Evolutionary conservation across 2,329 filamentous ascomycete genomes (phyloP).

Genomic region (Trichoderma oligosporum): DNA sequence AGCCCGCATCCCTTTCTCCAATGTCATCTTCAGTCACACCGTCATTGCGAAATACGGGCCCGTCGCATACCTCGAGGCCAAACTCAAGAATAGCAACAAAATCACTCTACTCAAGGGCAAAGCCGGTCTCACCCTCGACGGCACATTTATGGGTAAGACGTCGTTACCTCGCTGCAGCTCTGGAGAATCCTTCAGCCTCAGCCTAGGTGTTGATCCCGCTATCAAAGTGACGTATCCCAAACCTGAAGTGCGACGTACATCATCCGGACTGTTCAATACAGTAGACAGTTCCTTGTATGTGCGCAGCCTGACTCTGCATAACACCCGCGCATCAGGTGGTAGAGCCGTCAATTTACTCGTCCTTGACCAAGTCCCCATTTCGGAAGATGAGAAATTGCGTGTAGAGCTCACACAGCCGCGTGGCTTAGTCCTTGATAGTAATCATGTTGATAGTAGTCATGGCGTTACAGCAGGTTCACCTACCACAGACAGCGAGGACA

Average conservation of each 20-base stretch:
- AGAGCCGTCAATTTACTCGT: constrained; percentile 47
- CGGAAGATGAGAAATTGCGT: constrained; percentile 54
- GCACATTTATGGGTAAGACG: constrained; percentile 57
- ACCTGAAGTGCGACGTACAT: constrained; percentile 50
- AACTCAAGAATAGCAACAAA: constrained; percentile 52
- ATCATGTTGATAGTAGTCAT: constrained; percentile 36
- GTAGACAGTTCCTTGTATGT: constrained; percentile 50
- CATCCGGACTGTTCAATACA: constrained; percentile 51
- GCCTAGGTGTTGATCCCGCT: constrained; percentile 57
- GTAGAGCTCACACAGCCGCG: constrained; percentile 49
- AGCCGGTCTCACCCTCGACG: constrained; percentile 59
- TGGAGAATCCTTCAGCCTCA: constrained; percentile 51
- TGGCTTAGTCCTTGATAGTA: constrained; percentile 42
- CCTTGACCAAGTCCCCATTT: constrained; percentile 59
- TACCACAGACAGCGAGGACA: constrained; percentile 30
- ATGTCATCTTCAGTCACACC: constrained; percentile 53
- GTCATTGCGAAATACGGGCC: constrained; percentile 59
- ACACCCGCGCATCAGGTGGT: constrained; percentile 41
- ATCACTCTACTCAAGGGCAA: constrained; percentile 54
- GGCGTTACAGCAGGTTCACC: constrained; percentile 36
- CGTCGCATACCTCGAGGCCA: constrained; percentile 57
- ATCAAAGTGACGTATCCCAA: constrained; percentile 54
- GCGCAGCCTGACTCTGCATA: constrained; percentile 48
- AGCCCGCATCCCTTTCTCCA: constrained; percentile 48
- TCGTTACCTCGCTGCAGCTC: constrained; percentile 53